Percentiles rank a stretch among this genome's conserved stretches.
phyloP scores from a whole-genome alignment of 805 yeast genomes.

The Candida namnaoensis region DNA sequence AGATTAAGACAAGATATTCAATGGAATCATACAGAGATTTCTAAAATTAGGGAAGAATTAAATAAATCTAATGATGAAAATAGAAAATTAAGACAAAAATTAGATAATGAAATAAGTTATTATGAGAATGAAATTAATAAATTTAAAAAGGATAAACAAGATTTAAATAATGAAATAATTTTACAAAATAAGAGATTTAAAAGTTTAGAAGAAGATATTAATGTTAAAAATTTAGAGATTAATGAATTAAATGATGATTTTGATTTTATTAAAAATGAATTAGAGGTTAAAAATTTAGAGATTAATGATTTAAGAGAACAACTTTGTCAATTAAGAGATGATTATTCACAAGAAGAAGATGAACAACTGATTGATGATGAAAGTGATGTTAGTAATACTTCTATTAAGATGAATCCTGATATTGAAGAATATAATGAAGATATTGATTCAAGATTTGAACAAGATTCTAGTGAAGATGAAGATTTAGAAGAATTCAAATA shows the following conservation, averaged over 20 bases:
- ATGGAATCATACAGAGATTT: conserved; percentile 12
- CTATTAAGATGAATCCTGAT: conserved; percentile 1
- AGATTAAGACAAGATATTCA: conserved; percentile 23
- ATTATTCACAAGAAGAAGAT: background rate
- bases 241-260: conserved; percentile 9
- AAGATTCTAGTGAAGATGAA: background rate
- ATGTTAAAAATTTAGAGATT: conserved; percentile 8
- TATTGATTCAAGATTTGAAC: background rate
- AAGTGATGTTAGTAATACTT: conserved; percentile 1
- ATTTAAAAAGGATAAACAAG: conserved; percentile 10
- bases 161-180: conserved; percentile 1
- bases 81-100: conserved; percentile 5
- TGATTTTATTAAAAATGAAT: conserved; percentile 6
- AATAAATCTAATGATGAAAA: conserved; percentile 1
- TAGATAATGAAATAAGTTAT: conserved; percentile 7
- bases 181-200: background rate
- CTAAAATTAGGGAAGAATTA: conserved; percentile 3
- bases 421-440: background rate
- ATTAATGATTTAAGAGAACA: background rate
- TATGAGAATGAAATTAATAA: conserved; percentile 8
- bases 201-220: background rate
- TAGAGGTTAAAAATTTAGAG: conserved; percentile 2
- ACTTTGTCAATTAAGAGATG: background rate
- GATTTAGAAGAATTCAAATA: background rate
- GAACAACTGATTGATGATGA: conserved; percentile 1